Base-by-base conservation (phyloP, 805 yeast species). In the Maudiozyma barnettii region DNA sequence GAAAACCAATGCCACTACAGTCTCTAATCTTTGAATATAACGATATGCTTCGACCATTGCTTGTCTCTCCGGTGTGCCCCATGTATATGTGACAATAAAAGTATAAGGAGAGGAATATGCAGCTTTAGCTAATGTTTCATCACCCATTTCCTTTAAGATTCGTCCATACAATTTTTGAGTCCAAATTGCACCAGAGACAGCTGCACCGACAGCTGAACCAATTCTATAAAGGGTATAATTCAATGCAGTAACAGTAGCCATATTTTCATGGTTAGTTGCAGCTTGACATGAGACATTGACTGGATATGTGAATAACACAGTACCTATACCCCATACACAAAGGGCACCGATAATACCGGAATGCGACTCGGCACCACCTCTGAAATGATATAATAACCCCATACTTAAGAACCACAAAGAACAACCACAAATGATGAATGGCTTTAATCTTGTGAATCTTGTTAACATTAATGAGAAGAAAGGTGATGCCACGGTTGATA, bases 121-220 rank as follows among this genome's bases (percentile, higher is more conserved):
- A 2, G 46, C 50, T 0, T 64, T 52, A 8, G 78, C 78, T n/a
- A 73, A 51, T 0, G 71, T 61, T 1, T 63, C 54, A 50, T 74
- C 67, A 47, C 74, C 68, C 54, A 69, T 51, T 47, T 65, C 54
- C 42, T 67, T 62, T 30, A 56, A 47, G 43, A 79, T 62, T 54
- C 71, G 58, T 20, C 59, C 56, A 58, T 77, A 82, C 55, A 83
- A 66, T 16, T 70, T 58, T 57, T 80, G 79, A 12, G 86, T 77
- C 88, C 88, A 83, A 39, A 82, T 71, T 29, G 87, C 86, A 54
- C 88, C 89, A 14, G 84, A 73, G 16, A 83, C 75, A 21, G 83
- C 65, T 33, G 74, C 64, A 20, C 89, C 89, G 44, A 81, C 59
- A 6, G 86, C 84, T 12, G 76, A 62, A 12, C 90, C 90, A 48